Base-by-base conservation (phyloP, 495 filamentous ascomycete species). In the Aspergillus baeticus region DNA sequence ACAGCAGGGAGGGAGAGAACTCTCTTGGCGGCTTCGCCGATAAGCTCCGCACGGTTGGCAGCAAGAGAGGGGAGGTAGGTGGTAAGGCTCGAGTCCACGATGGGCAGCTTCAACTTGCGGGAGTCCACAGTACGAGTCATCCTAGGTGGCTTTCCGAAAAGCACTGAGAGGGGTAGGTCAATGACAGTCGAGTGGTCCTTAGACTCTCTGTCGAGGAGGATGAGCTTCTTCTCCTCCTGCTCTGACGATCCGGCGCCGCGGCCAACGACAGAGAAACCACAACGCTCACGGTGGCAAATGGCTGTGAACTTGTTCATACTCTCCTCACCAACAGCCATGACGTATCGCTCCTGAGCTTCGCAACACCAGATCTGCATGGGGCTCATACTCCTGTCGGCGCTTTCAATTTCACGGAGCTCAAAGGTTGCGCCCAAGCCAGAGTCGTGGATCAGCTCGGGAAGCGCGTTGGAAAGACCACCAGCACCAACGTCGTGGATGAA, bases 401-500 rank as follows among this genome's bases (percentile, higher is more conserved):
- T 96, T 60, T 96, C 92, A 18, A 98, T 79, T 64, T 97, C 88
- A 50, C 95, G 84, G 1, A 98, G 83, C 69, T 98, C 94, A 60
- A 98, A 96, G 2, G 80, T 84, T 18, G 90, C 94, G 29, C 94
- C 94, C 50, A 89, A 83, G 0, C 89, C 88, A 23, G 92, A 90
- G 67, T 98, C 94, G 57, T 94, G 88, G 31, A 96, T 92, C 17
- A 98, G 76, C 66, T 97, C 94, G 4, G 91, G 89, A 18, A 98
- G 78, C 20, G 92, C 95, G 68, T 98, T 98, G 0, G 91, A 96
- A 29, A 98, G 73, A 44, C 94, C 94, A 64, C 94, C 94, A 31
- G 94, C 95, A 51, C 94, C 94, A 44, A 98, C 93, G 63, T 98
- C 94, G 67, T 98, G 94, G 65, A 98, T 97, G 73, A 96, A 92